phyloP scores from a whole-genome alignment of 2,329 filamentous ascomycete species.

The Epicoccum nigrum region DNA sequence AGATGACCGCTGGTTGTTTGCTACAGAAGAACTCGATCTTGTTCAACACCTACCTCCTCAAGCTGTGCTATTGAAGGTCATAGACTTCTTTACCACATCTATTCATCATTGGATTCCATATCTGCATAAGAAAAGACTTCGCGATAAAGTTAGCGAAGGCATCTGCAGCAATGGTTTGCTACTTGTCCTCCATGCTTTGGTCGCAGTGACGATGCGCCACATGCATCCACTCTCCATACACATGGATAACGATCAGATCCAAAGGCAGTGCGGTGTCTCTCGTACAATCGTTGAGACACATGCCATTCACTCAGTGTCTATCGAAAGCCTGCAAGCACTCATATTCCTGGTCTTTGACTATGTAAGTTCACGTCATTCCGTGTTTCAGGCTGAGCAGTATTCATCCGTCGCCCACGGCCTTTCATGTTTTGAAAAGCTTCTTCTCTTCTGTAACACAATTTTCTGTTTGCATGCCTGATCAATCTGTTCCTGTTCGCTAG shows the following conservation, averaged over 20 bases:
- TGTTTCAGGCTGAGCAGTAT: no score
- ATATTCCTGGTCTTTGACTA: slow-evolving; percentile 44
- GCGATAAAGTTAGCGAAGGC: slow-evolving; percentile 27
- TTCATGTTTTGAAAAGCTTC: no score
- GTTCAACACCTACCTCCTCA: slow-evolving; percentile 36
- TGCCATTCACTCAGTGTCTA: slow-evolving; percentile 32
- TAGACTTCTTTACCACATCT: slow-evolving; percentile 39
- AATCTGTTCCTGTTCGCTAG: no score
- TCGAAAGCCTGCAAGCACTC: slow-evolving; percentile 39
- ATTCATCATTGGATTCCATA: slow-evolving; percentile 48
- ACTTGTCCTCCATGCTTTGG: slow-evolving; percentile 39
- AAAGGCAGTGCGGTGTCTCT: slow-evolving; percentile 33
- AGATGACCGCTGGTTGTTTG: slow-evolving; percentile 24
- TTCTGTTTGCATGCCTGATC: no score
- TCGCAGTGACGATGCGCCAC: slow-evolving; percentile 37
- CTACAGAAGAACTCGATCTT: slow-evolving; percentile 30
- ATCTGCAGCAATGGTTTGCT: slow-evolving; percentile 22
- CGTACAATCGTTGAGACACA: slow-evolving; percentile 40
- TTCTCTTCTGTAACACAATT: no score
- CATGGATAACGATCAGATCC: slow-evolving; percentile 36
- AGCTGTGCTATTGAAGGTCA: slow-evolving; percentile 33
- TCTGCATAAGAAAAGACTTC: slow-evolving; percentile 40
- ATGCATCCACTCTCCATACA: slow-evolving; percentile 31
- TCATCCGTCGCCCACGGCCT: no score
- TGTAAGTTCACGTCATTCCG: slow-evolving; percentile 20